Base-by-base conservation (phyloP, 331 rosid genomes). In the Prunus yedoensis region DNA sequence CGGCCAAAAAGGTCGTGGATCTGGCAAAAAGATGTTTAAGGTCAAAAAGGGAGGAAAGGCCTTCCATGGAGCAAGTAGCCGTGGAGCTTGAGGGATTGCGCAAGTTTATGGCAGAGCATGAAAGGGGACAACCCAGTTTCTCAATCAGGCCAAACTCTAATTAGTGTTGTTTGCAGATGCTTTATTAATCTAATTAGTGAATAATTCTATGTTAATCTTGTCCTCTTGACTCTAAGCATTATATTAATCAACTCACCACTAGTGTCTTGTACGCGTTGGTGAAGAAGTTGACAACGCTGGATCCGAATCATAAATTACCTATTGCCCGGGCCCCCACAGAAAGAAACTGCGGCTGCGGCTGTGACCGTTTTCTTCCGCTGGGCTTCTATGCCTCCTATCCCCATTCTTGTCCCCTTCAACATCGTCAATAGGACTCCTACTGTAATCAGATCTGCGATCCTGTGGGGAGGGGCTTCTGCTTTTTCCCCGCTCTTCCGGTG, bases 361-460 rank as follows among this genome's bases (percentile, higher is more conserved):
- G 49, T 1, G 76, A 30, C 83, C 88, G 43, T 84, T 82, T 62
- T 85, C 87, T 54, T 80, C 25, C 1, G 25, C 91, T 1, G 63
- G 80, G 57, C 80, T 81, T 28, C 70, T 56, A 10, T 81, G 78
- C 41, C 41, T 76, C 66, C 70, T 64, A 53, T 72, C 78, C 41
- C 68, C 81, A 52, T 76, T 73, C 51, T 32, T 69, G 10, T 73
- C 68, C 54, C 69, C 84, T 53, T 75, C 84, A 20, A 60, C 84
- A 46, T 67, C 86, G 3, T 79, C 73, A 20, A 68, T 4, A 1
- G 85, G 82, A 58, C 85, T 82, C 60, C 69, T 81, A 38, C 82
- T 79, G 63, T 76, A 72, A 54, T 80, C 82, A 57, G 74, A 80
- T 50, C 74, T 74, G 53, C 74, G 75, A 30, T 82, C 84, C 38